Percentiles rank a stretch among this genome's conserved stretches.
These are phyloP conservation scores for Sporopachydermia quercuum DNA, from an alignment of 805 yeast species.

Conservation along the genomic window DNA sequence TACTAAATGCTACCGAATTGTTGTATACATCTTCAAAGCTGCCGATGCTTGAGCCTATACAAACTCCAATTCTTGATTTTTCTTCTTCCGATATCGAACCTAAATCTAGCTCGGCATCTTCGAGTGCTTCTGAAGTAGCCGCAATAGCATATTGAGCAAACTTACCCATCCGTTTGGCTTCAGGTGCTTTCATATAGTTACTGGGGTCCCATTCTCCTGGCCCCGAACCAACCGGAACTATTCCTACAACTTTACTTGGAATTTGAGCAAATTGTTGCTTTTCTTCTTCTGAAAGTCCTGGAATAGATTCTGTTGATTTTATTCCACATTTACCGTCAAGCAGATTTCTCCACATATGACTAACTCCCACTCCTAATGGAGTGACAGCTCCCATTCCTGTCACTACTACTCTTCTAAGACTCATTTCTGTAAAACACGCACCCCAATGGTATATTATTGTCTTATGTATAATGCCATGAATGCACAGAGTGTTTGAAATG, in stretches of 20 bases:
- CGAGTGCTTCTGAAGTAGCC: conserved; percentile 65
- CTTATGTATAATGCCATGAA: too few species aligned
- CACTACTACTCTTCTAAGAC: conserved; percentile 54
- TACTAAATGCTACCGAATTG: conserved; percentile 36
- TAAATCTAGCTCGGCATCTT: conserved; percentile 33
- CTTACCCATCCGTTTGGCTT: conserved; percentile 46
- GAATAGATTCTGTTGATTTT: conserved; percentile 31
- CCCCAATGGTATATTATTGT: too few species aligned
- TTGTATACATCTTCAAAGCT: conserved; percentile 61
- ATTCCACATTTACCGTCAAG: conserved; percentile 42
- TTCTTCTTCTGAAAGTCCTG: conserved; percentile 25
- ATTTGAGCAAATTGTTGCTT: conserved; percentile 34
- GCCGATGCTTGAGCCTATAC: conserved; percentile 91
- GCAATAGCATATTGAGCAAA: conserved; percentile 69
- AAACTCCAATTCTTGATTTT: conserved; percentile 37
- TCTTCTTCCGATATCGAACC: not conserved
- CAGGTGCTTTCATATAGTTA: conserved; percentile 33
- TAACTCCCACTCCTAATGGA: conserved; percentile 68
- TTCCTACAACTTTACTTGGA: conserved; percentile 66
- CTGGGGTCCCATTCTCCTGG: conserved; percentile 35
- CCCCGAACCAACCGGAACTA: conserved; percentile 38
- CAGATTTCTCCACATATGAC: conserved; percentile 37
- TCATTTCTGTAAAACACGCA: too few species aligned
- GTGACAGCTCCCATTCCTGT: conserved; percentile 84
- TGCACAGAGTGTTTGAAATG: too few species aligned